phyloP scores from a whole-genome alignment of 2,329 filamentous ascomycete genomes.

The Botrytis byssoidea region DNA sequence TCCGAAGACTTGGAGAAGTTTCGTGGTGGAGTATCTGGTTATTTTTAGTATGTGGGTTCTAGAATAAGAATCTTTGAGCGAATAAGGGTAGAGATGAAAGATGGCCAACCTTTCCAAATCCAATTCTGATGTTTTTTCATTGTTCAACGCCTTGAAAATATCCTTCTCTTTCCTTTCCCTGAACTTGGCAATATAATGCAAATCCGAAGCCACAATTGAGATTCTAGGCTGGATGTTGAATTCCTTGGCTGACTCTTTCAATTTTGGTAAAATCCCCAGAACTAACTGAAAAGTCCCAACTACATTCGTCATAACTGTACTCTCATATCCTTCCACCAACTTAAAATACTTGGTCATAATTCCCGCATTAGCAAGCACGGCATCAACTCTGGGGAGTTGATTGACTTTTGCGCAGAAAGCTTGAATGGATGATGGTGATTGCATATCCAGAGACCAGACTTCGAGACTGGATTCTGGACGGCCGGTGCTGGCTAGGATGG shows the following conservation, averaged over 20 bases:
- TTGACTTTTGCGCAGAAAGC: slow-evolving; percentile 26
- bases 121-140: slow-evolving; percentile 23
- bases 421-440: slow-evolving; percentile 24
- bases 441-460: slow-evolving; percentile 31
- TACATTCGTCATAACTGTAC: slow-evolving; percentile 35
- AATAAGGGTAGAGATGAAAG: neutral
- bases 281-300: slow-evolving; percentile 36
- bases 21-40: slow-evolving; percentile 20
- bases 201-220: slow-evolving; percentile 28
- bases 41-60: neutral
- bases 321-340: slow-evolving; percentile 27
- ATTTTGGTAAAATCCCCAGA: slow-evolving; percentile 31
- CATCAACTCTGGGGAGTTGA: slow-evolving; percentile 45
- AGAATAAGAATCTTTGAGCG: neutral
- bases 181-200: slow-evolving; percentile 31
- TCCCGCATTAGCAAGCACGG: slow-evolving; percentile 43
- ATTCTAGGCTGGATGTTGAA: slow-evolving; percentile 23
- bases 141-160: slow-evolving; percentile 27
- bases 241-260: slow-evolving; percentile 28
- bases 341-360: slow-evolving; percentile 16
- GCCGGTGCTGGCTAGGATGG: slow-evolving; percentile 29
- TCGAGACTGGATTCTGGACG: slow-evolving; percentile 28
- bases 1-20: slow-evolving; percentile 13
- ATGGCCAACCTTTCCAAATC: slow-evolving; percentile 11
- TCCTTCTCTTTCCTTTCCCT: slow-evolving; percentile 27